Evolutionary conservation across 2,329 filamentous ascomycete species (phyloP).

Genomic region (Pseudogymnoascus sp.): DNA sequence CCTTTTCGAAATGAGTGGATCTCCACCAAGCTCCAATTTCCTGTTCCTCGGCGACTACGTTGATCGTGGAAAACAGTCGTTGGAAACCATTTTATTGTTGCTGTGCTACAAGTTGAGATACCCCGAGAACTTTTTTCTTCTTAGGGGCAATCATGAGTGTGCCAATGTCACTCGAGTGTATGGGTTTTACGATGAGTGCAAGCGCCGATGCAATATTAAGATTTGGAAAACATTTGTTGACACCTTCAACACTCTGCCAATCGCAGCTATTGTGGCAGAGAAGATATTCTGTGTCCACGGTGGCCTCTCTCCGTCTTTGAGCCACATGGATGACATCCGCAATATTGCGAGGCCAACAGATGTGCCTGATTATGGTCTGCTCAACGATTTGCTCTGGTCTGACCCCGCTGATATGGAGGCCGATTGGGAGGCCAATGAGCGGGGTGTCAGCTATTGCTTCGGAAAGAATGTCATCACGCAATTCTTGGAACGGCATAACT

Average conservation of each 20-base stretch:
- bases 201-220: conserved; percentile 91
- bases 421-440: conserved; percentile 95
- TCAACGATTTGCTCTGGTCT: conserved; percentile 95
- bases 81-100: conserved; percentile 87
- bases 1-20: conserved; percentile 98
- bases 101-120: conserved; percentile 97
- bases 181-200: conserved; percentile 97
- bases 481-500: conserved; percentile 88
- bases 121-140: conserved; percentile 92
- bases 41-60: conserved; percentile 95
- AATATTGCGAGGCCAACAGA: conserved; percentile 93
- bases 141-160: conserved; percentile 93
- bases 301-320: conserved; percentile 80
- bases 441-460: conserved; percentile 96
- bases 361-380: conserved; percentile 88
- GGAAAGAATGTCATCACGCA: conserved; percentile 97
- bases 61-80: conserved; percentile 87
- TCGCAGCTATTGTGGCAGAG: conserved; percentile 90
- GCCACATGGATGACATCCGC: conserved; percentile 97
- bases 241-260: conserved; percentile 90
- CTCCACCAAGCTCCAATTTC: conserved; percentile 85
- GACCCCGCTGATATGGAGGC: conserved; percentile 97
- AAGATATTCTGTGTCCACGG: conserved; percentile 99
- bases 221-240: conserved; percentile 98
- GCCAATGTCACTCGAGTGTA: conserved; percentile 94